A percentile compares a stretch with the other conserved stretches of the same genome.
These are phyloP conservation scores for Dendrobium nobile DNA, from an alignment of 106 monocot species.

Conservation along the genomic window DNA sequence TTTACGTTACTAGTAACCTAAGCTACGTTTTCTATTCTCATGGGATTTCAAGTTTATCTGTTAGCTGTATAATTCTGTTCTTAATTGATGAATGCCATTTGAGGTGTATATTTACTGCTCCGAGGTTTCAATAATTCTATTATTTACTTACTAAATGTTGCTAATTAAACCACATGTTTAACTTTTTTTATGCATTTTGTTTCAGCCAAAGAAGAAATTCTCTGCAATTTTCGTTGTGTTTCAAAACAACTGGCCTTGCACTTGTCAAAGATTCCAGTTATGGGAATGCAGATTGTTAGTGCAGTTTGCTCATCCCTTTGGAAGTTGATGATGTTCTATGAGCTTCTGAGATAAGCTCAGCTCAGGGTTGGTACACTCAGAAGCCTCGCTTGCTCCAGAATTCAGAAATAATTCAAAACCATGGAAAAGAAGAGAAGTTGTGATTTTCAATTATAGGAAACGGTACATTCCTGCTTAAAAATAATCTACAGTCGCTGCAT, in stretches of 20 bases:
- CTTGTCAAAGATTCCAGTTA: background rate
- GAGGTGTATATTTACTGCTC: background rate
- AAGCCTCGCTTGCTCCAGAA: background rate
- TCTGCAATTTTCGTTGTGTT: background rate
- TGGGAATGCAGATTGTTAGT: background rate
- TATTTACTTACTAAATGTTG: background rate
- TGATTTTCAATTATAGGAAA: background rate
- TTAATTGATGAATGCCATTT: background rate
- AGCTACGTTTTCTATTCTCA: background rate
- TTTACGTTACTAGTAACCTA: background rate
- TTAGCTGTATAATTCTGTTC: background rate
- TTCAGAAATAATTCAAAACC: background rate
- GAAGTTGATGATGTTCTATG: background rate
- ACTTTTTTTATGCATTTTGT: background rate
- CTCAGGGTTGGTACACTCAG: background rate
- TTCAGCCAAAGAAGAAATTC: background rate
- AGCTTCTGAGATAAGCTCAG: background rate
- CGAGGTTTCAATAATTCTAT: background rate
- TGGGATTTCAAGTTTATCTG: background rate
- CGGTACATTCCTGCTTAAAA: background rate
- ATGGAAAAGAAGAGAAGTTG: background rate
- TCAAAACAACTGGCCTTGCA: background rate
- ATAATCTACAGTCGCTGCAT: background rate
- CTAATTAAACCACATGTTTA: background rate
- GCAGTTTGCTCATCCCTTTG: background rate